A percentile compares a stretch with the other conserved stretches of the same genome.
These are phyloP conservation scores for Chaetomiaceae sp. DNA, from an alignment of 2,329 filamentous ascomycete genomes.

Conservation along the genomic window DNA sequence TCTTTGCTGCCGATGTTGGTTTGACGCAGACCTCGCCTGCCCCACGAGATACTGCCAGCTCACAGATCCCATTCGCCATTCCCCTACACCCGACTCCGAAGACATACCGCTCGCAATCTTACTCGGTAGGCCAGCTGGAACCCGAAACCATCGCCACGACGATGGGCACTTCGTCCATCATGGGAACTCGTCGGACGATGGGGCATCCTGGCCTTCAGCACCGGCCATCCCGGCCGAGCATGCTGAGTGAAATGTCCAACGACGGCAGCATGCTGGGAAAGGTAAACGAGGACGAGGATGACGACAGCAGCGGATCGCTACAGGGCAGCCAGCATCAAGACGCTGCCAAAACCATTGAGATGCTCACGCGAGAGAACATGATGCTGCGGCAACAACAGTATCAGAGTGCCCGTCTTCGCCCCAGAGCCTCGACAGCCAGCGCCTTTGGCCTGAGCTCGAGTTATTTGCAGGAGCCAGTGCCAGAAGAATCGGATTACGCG, in stretches of 20 bases:
- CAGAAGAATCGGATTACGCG: constrained; percentile 66
- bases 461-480: constrained; percentile 56
- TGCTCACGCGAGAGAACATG: constrained; percentile 58
- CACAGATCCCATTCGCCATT: constrained; percentile 79
- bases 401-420: constrained; percentile 49
- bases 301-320: constrained; percentile 51
- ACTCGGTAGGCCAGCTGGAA: constrained; percentile 88
- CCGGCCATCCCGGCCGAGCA: constrained; percentile 72
- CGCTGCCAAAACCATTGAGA: constrained; percentile 60
- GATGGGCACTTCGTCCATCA: constrained; percentile 44
- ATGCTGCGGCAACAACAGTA: constrained; percentile 52
- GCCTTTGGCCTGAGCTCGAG: constrained; percentile 51
- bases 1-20: constrained; percentile 45
- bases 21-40: constrained; percentile 47
- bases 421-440: constrained; percentile 53
- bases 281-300: constrained; percentile 62
- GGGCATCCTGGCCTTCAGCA: constrained; percentile 69
- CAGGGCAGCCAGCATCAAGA: constrained; percentile 51
- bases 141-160: constrained; percentile 49
- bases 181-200: constrained; percentile 47
- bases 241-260: constrained; percentile 67
- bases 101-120: constrained; percentile 91
- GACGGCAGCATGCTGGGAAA: constrained; percentile 58
- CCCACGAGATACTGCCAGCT: constrained; percentile 50
- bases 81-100: constrained; percentile 87